Evolutionary conservation across 2,329 filamentous ascomycete genomes (phyloP).

Genomic region (Pestalotiopsis sp.): DNA sequence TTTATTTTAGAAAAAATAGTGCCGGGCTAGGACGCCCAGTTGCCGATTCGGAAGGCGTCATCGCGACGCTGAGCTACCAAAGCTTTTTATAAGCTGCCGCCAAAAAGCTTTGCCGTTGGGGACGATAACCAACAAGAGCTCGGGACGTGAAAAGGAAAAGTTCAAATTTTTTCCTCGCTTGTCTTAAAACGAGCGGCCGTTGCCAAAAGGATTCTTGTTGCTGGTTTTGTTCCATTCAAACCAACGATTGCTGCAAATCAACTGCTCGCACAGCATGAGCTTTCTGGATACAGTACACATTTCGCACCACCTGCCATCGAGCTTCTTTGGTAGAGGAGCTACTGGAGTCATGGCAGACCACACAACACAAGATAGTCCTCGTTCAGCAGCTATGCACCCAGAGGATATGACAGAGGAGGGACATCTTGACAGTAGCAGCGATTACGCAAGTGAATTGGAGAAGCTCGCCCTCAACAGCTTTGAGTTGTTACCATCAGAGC

Average conservation of each 20-base stretch:
- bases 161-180: not conserved
- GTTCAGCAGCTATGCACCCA: not conserved
- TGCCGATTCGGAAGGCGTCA: not conserved
- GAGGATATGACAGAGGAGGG: not conserved
- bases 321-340: not conserved
- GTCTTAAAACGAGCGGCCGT: not conserved
- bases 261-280: not conserved
- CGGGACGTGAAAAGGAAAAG: not conserved
- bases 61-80: not conserved
- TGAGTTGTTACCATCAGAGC: slow-evolving; percentile 67
- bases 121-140: not conserved
- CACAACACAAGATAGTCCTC: not conserved
- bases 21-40: not conserved
- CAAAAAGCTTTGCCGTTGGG: not conserved
- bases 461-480: slow-evolving; percentile 39
- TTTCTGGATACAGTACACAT: not conserved
- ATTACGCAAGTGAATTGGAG: not conserved
- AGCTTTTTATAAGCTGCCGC: not conserved
- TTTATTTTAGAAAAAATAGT: not conserved
- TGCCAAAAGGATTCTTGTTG: not conserved
- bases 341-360: not conserved
- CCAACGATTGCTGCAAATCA: not conserved
- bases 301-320: not conserved
- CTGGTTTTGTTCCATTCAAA: not conserved
- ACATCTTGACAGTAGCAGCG: not conserved